These are phyloP conservation scores for Eugenia klotzschiana DNA, from an alignment of 441 rosid species.

Conservation along the genomic window DNA sequence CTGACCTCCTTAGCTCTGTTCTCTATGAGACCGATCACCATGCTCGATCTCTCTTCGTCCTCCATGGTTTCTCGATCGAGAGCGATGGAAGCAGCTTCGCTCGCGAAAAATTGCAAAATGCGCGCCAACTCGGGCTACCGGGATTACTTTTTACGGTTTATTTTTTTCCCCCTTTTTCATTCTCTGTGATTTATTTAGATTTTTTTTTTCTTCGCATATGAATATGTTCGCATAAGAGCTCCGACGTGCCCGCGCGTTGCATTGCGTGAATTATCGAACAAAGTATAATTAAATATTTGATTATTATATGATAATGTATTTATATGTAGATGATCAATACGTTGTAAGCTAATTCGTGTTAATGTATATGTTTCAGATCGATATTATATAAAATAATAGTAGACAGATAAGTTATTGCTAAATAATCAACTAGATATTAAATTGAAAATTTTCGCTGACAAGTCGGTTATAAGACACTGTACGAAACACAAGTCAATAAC, in stretches of 20 bases:
- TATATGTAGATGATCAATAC: neutral
- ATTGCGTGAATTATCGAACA: no score
- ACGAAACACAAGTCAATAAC: no score
- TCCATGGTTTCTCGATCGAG: constrained; percentile 38
- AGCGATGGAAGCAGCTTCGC: neutral
- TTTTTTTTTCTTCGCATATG: no score
- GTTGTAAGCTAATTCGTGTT: neutral
- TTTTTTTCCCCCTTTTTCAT: no score
- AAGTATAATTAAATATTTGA: no score
- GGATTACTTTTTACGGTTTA: neutral
- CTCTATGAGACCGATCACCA: constrained; percentile 72
- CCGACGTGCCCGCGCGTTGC: no score
- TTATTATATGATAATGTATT: neutral
- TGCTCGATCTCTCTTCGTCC: constrained; percentile 85
- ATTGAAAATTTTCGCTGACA: no score
- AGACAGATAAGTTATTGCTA: neutral
- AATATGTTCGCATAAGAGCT: no score
- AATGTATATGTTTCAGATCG: neutral
- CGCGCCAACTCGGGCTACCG: neutral
- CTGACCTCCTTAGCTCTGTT: constrained; percentile 91
- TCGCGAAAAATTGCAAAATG: neutral
- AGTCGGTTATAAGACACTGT: no score
- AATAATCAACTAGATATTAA: neutral
- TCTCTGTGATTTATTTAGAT: no score
- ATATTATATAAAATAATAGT: neutral